Base-by-base conservation (phyloP, 2,329 filamentous ascomycete genomes). In the Amauroascus niger region DNA sequence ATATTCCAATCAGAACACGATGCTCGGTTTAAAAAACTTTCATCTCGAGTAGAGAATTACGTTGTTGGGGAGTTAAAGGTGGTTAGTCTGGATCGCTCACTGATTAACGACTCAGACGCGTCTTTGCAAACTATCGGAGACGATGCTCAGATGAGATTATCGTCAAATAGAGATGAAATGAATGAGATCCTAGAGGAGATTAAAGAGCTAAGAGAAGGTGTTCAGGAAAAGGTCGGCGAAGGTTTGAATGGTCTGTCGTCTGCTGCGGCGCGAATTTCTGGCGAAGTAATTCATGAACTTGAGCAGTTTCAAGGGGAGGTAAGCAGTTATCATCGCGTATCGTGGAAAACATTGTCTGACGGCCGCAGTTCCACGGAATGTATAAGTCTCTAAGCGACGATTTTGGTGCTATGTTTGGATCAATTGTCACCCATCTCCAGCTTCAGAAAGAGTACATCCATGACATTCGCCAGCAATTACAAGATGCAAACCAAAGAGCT, bases 131-230 rank as follows among this genome's bases (percentile, higher is more conserved):
- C 77, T 16, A 87, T 86, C 0, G 83, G 84, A 66, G 74, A 76
- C 49, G 80, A 86, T 60, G 78, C 94, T 14, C 77, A 86, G 52
- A 57, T 55, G 16, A 69, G 72, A 54, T 71, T 66, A 1, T 62
- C 61, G 4, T 60, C 62, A 57, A 85, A 88, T 2, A 87, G 86
- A 63, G 82, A 90, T 46, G 86, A 90, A 54, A 89, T 96, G 87
- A 90, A 96, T 62, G 76, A 80, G n/a, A 84, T 95, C 1, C 76
- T 98, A 8, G 87, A 93, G 63, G 91, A 95, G 66, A 95, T 97
- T 67, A 90, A 90, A 66, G 82, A 80, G n/a, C 77, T 97, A 22
- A 82, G 91, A 20, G 87, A 95, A 66, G 84, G 87, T 51, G 88
- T 97, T 49, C 96, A 96, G 74, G 76, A 80, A 47, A 85, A 86